Evolutionary conservation across 2,329 filamentous ascomycete species (phyloP).

Genomic region (Coniosporium tulheliwenetii): DNA sequence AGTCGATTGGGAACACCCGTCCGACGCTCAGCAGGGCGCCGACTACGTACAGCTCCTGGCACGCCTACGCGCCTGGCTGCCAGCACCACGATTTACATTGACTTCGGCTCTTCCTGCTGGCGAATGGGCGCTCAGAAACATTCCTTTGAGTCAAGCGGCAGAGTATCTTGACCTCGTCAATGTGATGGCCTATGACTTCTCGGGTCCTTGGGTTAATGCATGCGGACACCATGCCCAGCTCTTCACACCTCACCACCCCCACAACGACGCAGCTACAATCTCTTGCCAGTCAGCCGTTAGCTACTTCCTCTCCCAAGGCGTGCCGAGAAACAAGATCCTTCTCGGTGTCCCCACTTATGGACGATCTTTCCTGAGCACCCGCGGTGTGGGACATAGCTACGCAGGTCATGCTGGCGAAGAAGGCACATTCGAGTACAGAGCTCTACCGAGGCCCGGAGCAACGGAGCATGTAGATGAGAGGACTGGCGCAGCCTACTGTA

Average conservation of each 20-base stretch:
- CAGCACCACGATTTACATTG: slow-evolving; percentile 51
- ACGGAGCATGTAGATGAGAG: slow-evolving; percentile 54
- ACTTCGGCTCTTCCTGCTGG: slow-evolving; percentile 58
- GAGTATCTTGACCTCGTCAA: slow-evolving; percentile 61
- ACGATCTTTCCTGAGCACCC: slow-evolving; percentile 53
- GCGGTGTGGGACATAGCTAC: slow-evolving; percentile 48
- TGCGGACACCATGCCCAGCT: slow-evolving; percentile 66
- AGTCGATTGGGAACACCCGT: slow-evolving; percentile 75
- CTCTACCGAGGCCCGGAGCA: slow-evolving; percentile 46
- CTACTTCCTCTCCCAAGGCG: slow-evolving; percentile 49
- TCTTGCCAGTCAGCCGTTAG: slow-evolving; percentile 53
- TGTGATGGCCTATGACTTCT: slow-evolving; percentile 69
- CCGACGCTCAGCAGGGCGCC: slow-evolving; percentile 46
- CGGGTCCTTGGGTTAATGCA: slow-evolving; percentile 50
- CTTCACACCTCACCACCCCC: slow-evolving; percentile 37
- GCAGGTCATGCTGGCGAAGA: slow-evolving; percentile 38
- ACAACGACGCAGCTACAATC: slow-evolving; percentile 37
- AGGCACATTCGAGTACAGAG: slow-evolving; percentile 58
- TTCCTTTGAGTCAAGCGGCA: slow-evolving; percentile 48
- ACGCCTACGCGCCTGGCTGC: slow-evolving; percentile 50
- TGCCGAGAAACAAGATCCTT: slow-evolving; percentile 55
- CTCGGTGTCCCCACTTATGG: slow-evolving; percentile 65
- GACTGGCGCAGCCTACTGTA: slow-evolving; percentile 54
- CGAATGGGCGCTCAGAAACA: slow-evolving; percentile 49
- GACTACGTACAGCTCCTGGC: slow-evolving; percentile 57